A percentile compares a stretch with the other conserved stretches of the same genome.
These are phyloP conservation scores for Capsicum pubescens DNA, from an alignment of 257 asterid genomes.

Conservation along the genomic window DNA sequence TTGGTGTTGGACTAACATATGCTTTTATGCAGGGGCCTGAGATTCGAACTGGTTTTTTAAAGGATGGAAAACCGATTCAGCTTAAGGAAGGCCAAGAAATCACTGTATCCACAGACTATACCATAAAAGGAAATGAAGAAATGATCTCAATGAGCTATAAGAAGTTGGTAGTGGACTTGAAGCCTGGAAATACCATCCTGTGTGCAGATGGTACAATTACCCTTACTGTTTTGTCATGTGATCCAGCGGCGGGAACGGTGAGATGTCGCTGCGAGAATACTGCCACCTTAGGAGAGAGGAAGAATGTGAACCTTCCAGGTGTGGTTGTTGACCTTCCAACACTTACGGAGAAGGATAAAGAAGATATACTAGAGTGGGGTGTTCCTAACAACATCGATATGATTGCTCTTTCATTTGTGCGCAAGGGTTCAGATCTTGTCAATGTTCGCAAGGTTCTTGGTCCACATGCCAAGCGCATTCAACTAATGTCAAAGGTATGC, in stretches of 20 bases:
- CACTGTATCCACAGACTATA: constrained; percentile 72
- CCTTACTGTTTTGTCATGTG: constrained; percentile 69
- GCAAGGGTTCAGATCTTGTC: constrained; percentile 89
- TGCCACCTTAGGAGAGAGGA: constrained; percentile 81
- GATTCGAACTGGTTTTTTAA: constrained; percentile 82
- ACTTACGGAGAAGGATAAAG: constrained; percentile 83
- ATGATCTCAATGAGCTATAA: constrained; percentile 81
- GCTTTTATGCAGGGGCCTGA: constrained; percentile 71
- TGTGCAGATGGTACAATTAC: constrained; percentile 89
- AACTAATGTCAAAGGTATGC: constrained; percentile 77
- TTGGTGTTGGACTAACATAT: constrained; percentile 24
- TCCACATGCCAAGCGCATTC: constrained; percentile 71
- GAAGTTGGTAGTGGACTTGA: constrained; percentile 70
- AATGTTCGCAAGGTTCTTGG: constrained; percentile 83
- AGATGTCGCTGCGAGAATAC: constrained; percentile 81
- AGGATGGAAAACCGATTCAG: constrained; percentile 75
- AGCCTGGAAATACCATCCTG: constrained; percentile 70
- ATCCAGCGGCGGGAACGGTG: constrained; percentile 65
- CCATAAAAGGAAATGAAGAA: constrained; percentile 67
- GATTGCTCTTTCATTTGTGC: constrained; percentile 89
- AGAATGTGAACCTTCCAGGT: constrained; percentile 85
- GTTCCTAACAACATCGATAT: constrained; percentile 84
- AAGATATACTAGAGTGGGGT: constrained; percentile 85
- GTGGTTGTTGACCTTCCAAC: constrained; percentile 90
- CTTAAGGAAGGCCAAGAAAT: constrained; percentile 78